A percentile compares a stretch with the other conserved stretches of the same genome.
Conservation (phyloP, 2,329 filamentous ascomycete species). For the Colletotrichum chrysophilum region DNA sequence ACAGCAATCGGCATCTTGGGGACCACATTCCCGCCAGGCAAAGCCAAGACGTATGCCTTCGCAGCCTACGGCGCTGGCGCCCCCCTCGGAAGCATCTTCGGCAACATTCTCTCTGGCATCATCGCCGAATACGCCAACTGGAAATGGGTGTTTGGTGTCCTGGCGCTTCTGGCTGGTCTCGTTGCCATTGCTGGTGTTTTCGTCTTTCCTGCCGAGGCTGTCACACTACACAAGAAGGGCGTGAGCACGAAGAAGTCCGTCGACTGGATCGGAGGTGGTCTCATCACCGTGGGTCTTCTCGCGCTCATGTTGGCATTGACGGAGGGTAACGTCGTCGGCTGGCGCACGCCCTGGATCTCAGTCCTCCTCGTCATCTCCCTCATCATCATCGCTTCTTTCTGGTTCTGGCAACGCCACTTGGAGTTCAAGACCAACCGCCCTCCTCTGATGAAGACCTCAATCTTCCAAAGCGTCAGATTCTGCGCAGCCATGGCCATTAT, state of each 20-base stretch:
- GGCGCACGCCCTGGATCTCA: conserved; percentile 67
- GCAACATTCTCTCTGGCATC: conserved; percentile 68
- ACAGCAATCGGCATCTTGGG: conserved; percentile 75
- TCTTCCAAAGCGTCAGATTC: conserved; percentile 66
- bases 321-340: conserved; percentile 73
- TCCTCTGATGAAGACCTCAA: conserved; percentile 70
- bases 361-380: conserved; percentile 63
- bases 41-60: conserved; percentile 75
- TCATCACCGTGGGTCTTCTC: conserved; percentile 67
- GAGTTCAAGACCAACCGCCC: conserved; percentile 54
- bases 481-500: conserved; percentile 69
- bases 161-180: conserved; percentile 63
- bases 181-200: conserved; percentile 63
- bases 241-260: conserved; percentile 49
- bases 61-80: conserved; percentile 68
- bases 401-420: conserved; percentile 65
- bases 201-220: conserved; percentile 61
- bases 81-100: conserved; percentile 67
- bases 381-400: conserved; percentile 60
- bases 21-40: conserved; percentile 69
- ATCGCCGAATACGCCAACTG: conserved; percentile 67
- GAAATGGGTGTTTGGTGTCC: conserved; percentile 72
- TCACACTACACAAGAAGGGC: conserved; percentile 30
- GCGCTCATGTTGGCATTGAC: conserved; percentile 71
- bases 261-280: conserved; percentile 70